Percentiles rank a stretch among this genome's conserved stretches.
phyloP scores from a whole-genome alignment of 305 asterid species.

The Fraxinus sp. region DNA sequence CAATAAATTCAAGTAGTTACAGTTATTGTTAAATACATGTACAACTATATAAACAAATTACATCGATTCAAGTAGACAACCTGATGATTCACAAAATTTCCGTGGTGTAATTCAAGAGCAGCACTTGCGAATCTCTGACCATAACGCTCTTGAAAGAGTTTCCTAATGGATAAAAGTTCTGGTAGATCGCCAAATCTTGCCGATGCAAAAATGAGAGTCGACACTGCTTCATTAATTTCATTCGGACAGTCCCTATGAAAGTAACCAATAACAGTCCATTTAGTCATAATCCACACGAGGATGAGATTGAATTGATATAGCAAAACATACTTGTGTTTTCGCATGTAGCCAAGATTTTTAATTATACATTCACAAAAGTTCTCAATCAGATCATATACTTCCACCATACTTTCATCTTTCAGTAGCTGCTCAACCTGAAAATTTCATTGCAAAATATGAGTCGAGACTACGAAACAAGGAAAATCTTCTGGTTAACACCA shows the following conservation, averaged over 20 bases:
- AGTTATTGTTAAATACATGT: background rate
- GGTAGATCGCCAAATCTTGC: slow-evolving; percentile 82
- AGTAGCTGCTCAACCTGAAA: slow-evolving; percentile 72
- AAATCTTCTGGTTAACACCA: background rate
- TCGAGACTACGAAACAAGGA: background rate
- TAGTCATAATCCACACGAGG: no score
- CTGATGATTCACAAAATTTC: slow-evolving; percentile 65
- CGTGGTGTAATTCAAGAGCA: slow-evolving; percentile 61
- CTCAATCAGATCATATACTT: slow-evolving; percentile 55
- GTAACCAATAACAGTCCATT: background rate
- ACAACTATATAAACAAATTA: background rate
- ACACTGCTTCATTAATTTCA: slow-evolving; percentile 72
- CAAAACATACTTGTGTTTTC: slow-evolving; percentile 48
- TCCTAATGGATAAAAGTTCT: slow-evolving; percentile 57
- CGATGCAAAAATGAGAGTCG: slow-evolving; percentile 72
- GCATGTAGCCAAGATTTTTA: slow-evolving; percentile 52
- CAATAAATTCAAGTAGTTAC: background rate
- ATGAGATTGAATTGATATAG: background rate
- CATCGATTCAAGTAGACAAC: slow-evolving; percentile 24
- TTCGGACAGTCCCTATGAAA: slow-evolving; percentile 63
- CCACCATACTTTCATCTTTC: slow-evolving; percentile 51
- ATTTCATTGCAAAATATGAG: background rate
- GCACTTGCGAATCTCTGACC: slow-evolving; percentile 43
- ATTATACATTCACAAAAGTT: slow-evolving; percentile 58
- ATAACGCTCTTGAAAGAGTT: slow-evolving; percentile 62